Conservation (phyloP, 176 grass and related monocot genomes). For the Neostapfia colusana region DNA sequence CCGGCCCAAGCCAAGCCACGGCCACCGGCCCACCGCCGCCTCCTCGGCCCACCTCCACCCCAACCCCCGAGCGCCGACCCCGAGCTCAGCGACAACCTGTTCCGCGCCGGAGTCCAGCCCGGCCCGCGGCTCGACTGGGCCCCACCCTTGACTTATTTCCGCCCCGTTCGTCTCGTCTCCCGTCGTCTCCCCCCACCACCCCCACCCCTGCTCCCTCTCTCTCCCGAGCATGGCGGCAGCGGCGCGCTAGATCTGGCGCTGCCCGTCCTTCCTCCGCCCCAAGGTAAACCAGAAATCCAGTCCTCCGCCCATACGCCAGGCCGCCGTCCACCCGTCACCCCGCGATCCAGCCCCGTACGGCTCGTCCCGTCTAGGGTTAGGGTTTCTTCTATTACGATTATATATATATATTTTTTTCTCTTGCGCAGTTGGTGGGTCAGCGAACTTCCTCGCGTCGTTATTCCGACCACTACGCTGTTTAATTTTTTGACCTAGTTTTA, state of each 20-base stretch:
- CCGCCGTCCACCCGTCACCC: background rate
- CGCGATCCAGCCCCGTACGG: background rate
- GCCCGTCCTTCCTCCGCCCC: background rate
- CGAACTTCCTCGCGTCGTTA: too few relatives aligned
- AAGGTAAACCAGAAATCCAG: background rate
- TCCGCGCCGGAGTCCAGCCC: background rate
- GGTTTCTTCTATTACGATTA: background rate
- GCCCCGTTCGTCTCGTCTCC: background rate
- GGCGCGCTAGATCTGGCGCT: background rate
- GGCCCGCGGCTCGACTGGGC: background rate
- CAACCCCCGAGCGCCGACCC: background rate
- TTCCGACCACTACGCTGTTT: background rate
- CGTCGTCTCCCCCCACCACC: background rate
- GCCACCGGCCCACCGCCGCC: background rate
- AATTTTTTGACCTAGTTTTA: background rate
- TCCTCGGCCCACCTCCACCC: background rate
- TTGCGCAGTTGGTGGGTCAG: background rate
- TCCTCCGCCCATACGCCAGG: background rate
- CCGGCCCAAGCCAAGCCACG: background rate
- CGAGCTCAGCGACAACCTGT: background rate
- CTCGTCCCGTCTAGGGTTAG: background rate
- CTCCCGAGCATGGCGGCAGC: background rate
- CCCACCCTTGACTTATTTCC: background rate
- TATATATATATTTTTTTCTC: background rate
- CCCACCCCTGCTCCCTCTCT: background rate